A percentile compares a stretch with the other conserved stretches of the same genome.
phyloP scores from a whole-genome alignment of 306 rosid species.

The Sechiopsis laciniata region DNA sequence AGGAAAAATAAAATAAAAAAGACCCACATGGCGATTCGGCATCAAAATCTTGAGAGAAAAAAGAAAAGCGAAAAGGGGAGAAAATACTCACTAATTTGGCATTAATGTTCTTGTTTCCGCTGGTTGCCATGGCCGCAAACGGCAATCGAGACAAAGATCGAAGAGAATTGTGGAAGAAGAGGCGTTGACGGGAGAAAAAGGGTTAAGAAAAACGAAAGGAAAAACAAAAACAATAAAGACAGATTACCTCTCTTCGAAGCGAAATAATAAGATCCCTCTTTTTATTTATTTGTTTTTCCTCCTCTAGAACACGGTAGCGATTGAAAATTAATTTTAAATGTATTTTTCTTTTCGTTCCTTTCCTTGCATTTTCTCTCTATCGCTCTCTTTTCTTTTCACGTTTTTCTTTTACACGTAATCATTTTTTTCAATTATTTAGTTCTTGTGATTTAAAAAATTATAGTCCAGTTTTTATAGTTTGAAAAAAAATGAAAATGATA shows the following conservation, averaged over 20 bases:
- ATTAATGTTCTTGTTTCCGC: constrained; percentile 53
- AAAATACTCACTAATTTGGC: constrained; percentile 46
- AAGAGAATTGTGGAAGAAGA: not conserved
- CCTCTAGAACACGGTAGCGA: constrained; percentile 17
- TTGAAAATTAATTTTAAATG: not conserved
- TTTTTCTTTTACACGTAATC: no score
- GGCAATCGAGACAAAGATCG: constrained; percentile 9
- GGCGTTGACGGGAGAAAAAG: constrained; percentile 13
- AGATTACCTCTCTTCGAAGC: constrained; percentile 28
- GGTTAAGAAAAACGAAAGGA: constrained; percentile 16
- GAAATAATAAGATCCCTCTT: not conserved
- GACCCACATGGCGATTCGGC: not conserved
- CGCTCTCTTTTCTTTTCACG: no score
- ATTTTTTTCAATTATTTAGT: no score
- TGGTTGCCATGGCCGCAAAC: constrained; percentile 44
- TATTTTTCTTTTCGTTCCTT: no score
- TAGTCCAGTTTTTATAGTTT: no score
- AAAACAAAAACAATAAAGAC: constrained; percentile 20
- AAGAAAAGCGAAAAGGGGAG: not conserved
- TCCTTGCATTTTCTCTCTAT: no score
- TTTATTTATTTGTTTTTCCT: constrained; percentile 4
- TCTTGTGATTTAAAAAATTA: no score
- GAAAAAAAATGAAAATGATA: no score
- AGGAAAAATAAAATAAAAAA: not conserved
- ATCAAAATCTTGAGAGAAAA: constrained; percentile 10